A percentile compares a stretch with the other conserved stretches of the same genome.
Conservation (phyloP, 768 basidiomycete genomes). For the Tricholoma bakamatsutake region DNA sequence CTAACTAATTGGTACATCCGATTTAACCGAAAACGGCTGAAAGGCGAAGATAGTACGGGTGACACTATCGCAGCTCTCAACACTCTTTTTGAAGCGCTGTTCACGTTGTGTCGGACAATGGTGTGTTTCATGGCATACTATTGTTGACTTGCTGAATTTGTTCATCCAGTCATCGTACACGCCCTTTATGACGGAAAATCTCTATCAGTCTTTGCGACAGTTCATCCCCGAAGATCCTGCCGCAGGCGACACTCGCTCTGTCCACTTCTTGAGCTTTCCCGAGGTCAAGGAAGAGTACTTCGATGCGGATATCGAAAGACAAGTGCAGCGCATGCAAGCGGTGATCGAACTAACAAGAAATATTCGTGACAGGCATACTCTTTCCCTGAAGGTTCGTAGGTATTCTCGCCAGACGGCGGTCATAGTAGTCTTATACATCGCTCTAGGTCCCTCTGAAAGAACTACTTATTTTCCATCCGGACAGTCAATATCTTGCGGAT, state of each 20-base stretch:
- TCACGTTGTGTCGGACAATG: constrained; percentile 94
- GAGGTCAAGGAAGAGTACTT: constrained; percentile 93
- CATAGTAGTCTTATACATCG: not conserved
- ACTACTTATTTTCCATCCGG: constrained; percentile 89
- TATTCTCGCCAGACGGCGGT: not conserved
- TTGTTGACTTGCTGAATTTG: constrained; percentile 2
- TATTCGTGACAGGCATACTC: constrained; percentile 78
- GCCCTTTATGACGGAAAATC: constrained; percentile 94
- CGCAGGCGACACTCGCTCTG: constrained; percentile 77
- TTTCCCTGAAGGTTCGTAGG: constrained; percentile 77
- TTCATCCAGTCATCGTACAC: constrained; percentile 85
- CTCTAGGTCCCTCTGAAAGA: constrained; percentile 85
- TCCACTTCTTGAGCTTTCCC: constrained; percentile 96
- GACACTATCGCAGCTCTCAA: constrained; percentile 88
- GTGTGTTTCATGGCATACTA: constrained; percentile 34
- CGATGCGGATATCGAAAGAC: constrained; percentile 87
- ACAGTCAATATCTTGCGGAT: constrained; percentile 78
- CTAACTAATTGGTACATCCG: constrained; percentile 99
- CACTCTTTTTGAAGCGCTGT: constrained; percentile 91
- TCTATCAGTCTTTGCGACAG: constrained; percentile 86
- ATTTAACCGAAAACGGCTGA: constrained; percentile 92
- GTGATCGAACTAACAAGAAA: constrained; percentile 90
- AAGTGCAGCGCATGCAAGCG: constrained; percentile 90
- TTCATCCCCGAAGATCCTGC: constrained; percentile 76
- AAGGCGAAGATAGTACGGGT: constrained; percentile 88